These are phyloP conservation scores for Candida boidinii DNA, from an alignment of 805 yeast species.

Conservation along the genomic window DNA sequence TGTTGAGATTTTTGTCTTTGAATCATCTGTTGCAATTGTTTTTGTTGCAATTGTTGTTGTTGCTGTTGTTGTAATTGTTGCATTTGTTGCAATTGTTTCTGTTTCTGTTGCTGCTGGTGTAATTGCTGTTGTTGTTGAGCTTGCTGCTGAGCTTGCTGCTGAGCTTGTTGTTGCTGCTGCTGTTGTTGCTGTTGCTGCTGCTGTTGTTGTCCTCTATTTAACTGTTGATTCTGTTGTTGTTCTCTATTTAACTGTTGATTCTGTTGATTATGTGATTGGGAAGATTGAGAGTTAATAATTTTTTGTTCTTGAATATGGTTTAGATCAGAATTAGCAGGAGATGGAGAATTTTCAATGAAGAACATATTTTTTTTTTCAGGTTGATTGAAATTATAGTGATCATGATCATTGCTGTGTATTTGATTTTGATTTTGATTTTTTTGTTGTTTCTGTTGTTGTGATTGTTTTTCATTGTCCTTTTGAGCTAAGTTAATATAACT, in stretches of 20 bases:
- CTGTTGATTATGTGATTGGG: conserved; percentile 1
- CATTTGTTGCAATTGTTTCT: neutral
- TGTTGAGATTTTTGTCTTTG: neutral
- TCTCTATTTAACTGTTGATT: conserved; percentile 1
- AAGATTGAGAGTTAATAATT: neutral
- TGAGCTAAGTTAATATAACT: conserved; percentile 6
- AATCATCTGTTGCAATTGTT: neutral
- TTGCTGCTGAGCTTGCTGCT: neutral
- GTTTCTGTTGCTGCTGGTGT: conserved; percentile 4
- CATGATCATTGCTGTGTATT: neutral
- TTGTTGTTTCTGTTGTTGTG: conserved; percentile 7
- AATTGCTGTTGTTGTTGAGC: conserved; percentile 4
- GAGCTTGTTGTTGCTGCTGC: neutral
- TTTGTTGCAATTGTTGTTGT: neutral
- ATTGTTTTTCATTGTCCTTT: conserved; percentile 5
- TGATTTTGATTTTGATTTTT: conserved; percentile 4
- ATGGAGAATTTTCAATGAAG: conserved; percentile 23
- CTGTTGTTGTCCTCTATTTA: neutral
- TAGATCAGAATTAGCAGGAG: conserved; percentile 15
- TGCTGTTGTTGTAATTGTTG: conserved; percentile 4
- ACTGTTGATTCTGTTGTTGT: conserved; percentile 2
- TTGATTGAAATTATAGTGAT: neutral
- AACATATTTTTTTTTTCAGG: conserved; percentile 17
- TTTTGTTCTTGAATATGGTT: neutral
- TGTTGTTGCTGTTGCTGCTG: neutral